Evolutionary conservation across 148 eudicot genomes (phyloP), one percentile per base, ranked within the genome.

Genomic region (Rhododendron henanense): DNA sequence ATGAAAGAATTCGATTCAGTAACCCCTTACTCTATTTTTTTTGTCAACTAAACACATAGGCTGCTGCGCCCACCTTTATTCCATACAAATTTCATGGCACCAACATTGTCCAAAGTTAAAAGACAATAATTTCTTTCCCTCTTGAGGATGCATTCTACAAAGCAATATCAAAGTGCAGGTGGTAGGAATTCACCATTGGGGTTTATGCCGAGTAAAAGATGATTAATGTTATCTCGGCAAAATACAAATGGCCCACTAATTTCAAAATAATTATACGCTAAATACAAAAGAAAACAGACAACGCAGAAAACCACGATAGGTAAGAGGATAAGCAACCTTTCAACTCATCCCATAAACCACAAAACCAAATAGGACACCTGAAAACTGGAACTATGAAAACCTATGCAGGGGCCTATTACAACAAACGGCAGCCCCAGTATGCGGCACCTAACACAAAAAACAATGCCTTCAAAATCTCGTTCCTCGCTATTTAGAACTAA

Each of bases 401-500:
- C 81, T 65, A 82, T 81, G 74, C 73, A 18, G 76, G 69, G 84
- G 53, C 65, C 61, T 90, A 55, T 71, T 79, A 84, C 85, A 65
- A 84, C 78, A 65, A 83, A 85, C 28, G 67, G 47, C 44, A 69
- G 81, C 88, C 90, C 90, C 82, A 53, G 73, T 88, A 79, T 85
- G 55, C 45, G 89, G 84, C 87, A 83, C 86, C 82, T 78, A 53
- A 41, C 31, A 25, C 57, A 82, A 89, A 82, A 88, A 87, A 21
- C 75, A 80, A 90, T 84, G 87, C 88, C 89, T 85, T 75, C 87
- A 80, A 85, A 84, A 61, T 67, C 84, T 37, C 75, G 63, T 83
- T 47, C 80, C 35, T 67, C 73, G 11, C 79, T 71, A 59, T 83
- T 78, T 15, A 69, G 61, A 73, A 47, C 5, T 65, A 83, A 69